These are phyloP conservation scores for Hymenoscyphus linearis DNA, from an alignment of 2,329 filamentous ascomycete species.

Conservation along the genomic window DNA sequence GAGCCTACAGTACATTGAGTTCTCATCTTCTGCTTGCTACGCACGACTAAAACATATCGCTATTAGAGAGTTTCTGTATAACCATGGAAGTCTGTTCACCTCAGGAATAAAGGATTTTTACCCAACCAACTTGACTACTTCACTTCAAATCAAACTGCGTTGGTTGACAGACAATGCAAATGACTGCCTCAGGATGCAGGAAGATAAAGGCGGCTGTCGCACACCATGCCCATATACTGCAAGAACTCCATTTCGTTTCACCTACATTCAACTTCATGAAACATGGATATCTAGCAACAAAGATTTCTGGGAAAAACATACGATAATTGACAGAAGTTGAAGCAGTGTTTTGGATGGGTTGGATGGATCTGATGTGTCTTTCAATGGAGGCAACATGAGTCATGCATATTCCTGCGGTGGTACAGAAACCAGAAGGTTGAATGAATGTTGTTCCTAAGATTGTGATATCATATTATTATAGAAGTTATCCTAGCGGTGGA, in stretches of 20 bases:
- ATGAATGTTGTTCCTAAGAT: not conserved
- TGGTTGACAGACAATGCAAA: too few relatives aligned
- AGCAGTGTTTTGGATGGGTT: not conserved
- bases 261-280: not conserved
- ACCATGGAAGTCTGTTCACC: too few relatives aligned
- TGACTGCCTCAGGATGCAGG: too few relatives aligned
- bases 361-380: not conserved
- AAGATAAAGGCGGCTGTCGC: too few relatives aligned
- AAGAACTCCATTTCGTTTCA: not conserved
- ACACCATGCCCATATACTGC: not conserved
- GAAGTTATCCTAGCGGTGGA: not conserved
- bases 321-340: not conserved
- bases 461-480: not conserved
- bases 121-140: too few relatives aligned
- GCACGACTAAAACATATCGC: too few relatives aligned
- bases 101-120: too few relatives aligned
- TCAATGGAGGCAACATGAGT: not conserved
- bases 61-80: too few relatives aligned
- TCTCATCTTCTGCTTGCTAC: too few relatives aligned
- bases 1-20: too few relatives aligned
- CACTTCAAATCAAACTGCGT: too few relatives aligned
- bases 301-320: not conserved
- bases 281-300: not conserved
- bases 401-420: not conserved
- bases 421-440: not conserved